A percentile compares a stretch with the other conserved stretches of the same genome.
Conservation (phyloP, 192 early-diverging fungal species). For the Coemansia sp. region DNA sequence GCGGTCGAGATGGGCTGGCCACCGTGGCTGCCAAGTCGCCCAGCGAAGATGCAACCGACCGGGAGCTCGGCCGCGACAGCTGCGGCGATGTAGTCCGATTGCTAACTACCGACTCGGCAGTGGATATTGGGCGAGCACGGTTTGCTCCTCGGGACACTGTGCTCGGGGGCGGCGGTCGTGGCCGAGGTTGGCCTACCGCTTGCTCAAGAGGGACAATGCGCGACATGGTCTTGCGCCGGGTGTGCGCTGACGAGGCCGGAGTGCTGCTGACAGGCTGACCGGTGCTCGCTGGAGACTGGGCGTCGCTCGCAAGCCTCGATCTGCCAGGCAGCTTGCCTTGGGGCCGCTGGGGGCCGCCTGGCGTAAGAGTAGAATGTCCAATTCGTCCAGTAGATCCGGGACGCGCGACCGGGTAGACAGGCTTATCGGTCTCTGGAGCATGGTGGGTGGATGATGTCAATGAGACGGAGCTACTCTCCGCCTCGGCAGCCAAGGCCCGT, state of each 20-base stretch:
- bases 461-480: neutral
- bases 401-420: neutral
- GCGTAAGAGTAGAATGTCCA: neutral
- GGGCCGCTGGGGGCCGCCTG: slow-evolving; percentile 7
- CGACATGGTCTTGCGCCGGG: slow-evolving; percentile 38
- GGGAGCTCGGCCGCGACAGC: slow-evolving; percentile 35
- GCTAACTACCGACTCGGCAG: slow-evolving; percentile 32
- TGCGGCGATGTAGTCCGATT: slow-evolving; percentile 44
- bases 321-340: slow-evolving; percentile 15
- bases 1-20: slow-evolving; percentile 5
- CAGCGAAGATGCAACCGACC: slow-evolving; percentile 11
- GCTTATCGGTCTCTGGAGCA: neutral
- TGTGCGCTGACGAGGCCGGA: slow-evolving; percentile 17
- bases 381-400: neutral
- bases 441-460: slow-evolving; percentile 3
- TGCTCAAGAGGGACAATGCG: slow-evolving; percentile 12
- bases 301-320: slow-evolving; percentile 23
- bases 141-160: slow-evolving; percentile 30
- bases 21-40: neutral
- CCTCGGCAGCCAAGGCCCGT: neutral
- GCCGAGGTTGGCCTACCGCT: neutral
- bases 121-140: slow-evolving; percentile 42
- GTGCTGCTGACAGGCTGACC: slow-evolving; percentile 3
- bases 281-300: slow-evolving; percentile 1
- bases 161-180: slow-evolving; percentile 19